Evolutionary conservation across 495 filamentous ascomycete species (phyloP), one percentile per base, ranked within the genome.

Genomic region (Neurospora africana): DNA sequence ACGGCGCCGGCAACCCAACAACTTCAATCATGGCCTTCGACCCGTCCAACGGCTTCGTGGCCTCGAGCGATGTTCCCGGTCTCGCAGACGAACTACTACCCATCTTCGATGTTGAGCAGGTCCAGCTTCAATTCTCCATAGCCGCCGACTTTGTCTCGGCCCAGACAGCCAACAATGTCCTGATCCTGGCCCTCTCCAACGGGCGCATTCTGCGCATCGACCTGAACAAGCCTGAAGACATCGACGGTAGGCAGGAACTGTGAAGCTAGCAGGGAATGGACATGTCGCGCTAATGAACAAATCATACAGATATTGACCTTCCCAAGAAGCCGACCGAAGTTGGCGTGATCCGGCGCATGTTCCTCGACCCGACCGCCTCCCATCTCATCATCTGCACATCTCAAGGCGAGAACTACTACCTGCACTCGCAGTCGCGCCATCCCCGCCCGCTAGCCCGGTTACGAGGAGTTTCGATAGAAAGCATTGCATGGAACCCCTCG

Each of bases 151-250:
- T 99, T 79, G 95, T 97, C 40, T 94, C 96, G 33, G 93, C 94
- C 58, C 94, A 97, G 81, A 94, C 97, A 36, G 94, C 95, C 70
- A 98, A 99, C 82, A 98, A 99, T 86, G 93, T 98, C 68, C 86
- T 99, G 70, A 88, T 98, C 17, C 82, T 99, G 68, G 95, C 95
- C 36, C 84, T 98, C 47, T 93, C 92, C 0, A 97, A 92, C 58
- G 92, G 92, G 38, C 89, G 94, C 67, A 93, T 99, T 76, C 85
- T 98, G 67, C 88, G 95, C 68, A 98, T 99, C 78, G 95, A 99
- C 79, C 84, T 99, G 21, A 94, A 97, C 81, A 90, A 89, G 77
- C 92, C 96, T 39, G 92, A 92, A 76, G 95, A 98, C 81, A 96
- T 99, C 71, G 96, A 99, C 82, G 94, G 94, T 97, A 74, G 11